Evolutionary conservation across 169 alveolate species (phyloP).

Genomic region (Eimeria necatrix): DNA sequence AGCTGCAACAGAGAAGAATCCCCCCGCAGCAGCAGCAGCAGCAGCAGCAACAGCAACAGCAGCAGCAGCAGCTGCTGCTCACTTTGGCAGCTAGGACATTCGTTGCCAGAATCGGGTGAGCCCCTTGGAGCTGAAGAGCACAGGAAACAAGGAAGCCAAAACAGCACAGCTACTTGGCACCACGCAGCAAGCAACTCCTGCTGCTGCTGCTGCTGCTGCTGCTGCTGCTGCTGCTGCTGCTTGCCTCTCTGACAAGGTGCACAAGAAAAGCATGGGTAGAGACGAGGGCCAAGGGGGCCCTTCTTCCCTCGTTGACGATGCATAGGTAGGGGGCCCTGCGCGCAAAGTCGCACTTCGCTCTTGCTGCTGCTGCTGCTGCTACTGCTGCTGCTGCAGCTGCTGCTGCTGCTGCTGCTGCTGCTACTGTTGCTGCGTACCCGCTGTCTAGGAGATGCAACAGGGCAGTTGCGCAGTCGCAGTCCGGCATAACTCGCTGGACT

Average conservation of each 20-base stretch:
- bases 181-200: no score
- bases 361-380: conserved; percentile 9
- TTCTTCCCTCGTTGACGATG: conserved; percentile 19
- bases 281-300: conserved; percentile 35
- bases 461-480: conserved; percentile 32
- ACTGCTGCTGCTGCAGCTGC: neutral
- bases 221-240: conserved; percentile 15
- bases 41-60: neutral
- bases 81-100: neutral
- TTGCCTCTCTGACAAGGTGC: conserved; percentile 4
- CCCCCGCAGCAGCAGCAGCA: neutral
- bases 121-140: neutral
- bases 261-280: neutral
- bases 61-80: neutral
- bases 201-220: neutral
- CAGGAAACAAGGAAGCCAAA: neutral
- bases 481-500: neutral
- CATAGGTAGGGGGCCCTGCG: conserved; percentile 4
- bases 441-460: neutral
- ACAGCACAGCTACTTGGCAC: neutral
- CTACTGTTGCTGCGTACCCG: neutral
- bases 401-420: conserved; percentile 7
- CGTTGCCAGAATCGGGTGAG: neutral
- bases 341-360: neutral
- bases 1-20: neutral